phyloP scores from a whole-genome alignment of 306 rosid species.

The Rubus idaeus region DNA sequence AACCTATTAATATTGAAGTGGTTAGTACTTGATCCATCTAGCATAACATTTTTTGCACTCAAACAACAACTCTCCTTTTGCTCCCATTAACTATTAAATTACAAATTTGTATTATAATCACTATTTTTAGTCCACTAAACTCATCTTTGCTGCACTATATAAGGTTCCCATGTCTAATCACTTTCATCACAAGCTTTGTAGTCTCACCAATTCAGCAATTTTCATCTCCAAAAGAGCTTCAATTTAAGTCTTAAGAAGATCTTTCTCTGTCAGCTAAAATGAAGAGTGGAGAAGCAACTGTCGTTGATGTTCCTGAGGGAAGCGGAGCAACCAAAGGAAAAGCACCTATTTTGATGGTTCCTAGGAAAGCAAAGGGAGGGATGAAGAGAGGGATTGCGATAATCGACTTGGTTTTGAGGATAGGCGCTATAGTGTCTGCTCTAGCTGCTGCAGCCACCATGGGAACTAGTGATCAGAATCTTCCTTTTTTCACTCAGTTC shows the following conservation, averaged over 20 bases:
- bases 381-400: slow-evolving; percentile 62
- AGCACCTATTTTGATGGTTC: slow-evolving; percentile 28
- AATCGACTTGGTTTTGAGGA: slow-evolving; percentile 68
- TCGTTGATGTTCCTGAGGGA: slow-evolving; percentile 51
- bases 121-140: too few species aligned
- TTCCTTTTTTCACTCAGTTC: slow-evolving; percentile 92
- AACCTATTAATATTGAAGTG: slow-evolving; percentile 13
- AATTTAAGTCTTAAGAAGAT: slow-evolving; percentile 1
- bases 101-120: background rate
- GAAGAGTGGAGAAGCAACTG: slow-evolving; percentile 51
- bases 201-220: slow-evolving; percentile 11
- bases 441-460: slow-evolving; percentile 71
- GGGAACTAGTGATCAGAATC: slow-evolving; percentile 74
- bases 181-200: slow-evolving; percentile 19
- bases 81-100: slow-evolving; percentile 12
- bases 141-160: slow-evolving; percentile 10
- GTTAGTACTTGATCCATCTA: slow-evolving; percentile 18
- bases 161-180: background rate
- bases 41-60: background rate
- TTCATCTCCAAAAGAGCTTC: slow-evolving; percentile 4
- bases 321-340: slow-evolving; percentile 45
- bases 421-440: slow-evolving; percentile 62
- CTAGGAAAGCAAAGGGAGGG: slow-evolving; percentile 40
- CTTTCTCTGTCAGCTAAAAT: slow-evolving; percentile 29
- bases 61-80: slow-evolving; percentile 5